Evolutionary conservation across 2,329 filamentous ascomycete species (phyloP), one percentile per base, ranked within the genome.

Genomic region (Arthroderma sp.): DNA sequence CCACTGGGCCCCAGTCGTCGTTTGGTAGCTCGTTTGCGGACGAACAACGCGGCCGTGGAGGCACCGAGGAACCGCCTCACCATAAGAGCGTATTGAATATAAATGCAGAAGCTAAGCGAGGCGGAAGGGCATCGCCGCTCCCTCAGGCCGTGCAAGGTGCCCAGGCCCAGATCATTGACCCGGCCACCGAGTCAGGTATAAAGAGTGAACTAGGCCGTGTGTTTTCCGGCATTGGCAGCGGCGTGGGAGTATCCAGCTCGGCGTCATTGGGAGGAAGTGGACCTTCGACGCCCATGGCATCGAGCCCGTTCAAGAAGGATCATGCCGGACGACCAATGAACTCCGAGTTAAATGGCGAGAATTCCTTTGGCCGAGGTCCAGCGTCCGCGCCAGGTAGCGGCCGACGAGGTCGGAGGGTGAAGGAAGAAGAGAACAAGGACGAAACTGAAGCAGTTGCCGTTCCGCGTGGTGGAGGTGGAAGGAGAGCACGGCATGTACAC

Each of bases 171-270:
- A 91, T 96, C 68, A 80, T 87, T 56, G 88, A 87, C 2, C 88
- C 89, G 4, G 82, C 84, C 13, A 87, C 85, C 15, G 90, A 95
- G 69, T 87, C 89, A 9, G 87, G 87, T 44, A 95, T 96, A 67
- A 95, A 96, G 77, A 94, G 85, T 68, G 91, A 96, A 69, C 91
- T 96, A 68, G 91, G 91, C 28, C 85, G 89, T 61, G 95, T 96
- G 79, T 96, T 95, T 72, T 89, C 88, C 17, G 91, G 91, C n/a
- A 89, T 97, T 63, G 91, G 84, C 15, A 84, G 82, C 68, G 84
- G 84, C 37, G 76, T 85, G 17, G 81, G 81, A 31, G 78, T 77
- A 61, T 73, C 74, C 28, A 77, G 77, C 19, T 74, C 73, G 44
- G 71, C 72, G 13, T 72, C 76, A 35, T 72, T 74, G 37, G 74